Evolutionary conservation across 1,284 basidiomycete genomes (phyloP), one percentile per base, ranked within the genome.

Genomic region (Irpex sp.): DNA sequence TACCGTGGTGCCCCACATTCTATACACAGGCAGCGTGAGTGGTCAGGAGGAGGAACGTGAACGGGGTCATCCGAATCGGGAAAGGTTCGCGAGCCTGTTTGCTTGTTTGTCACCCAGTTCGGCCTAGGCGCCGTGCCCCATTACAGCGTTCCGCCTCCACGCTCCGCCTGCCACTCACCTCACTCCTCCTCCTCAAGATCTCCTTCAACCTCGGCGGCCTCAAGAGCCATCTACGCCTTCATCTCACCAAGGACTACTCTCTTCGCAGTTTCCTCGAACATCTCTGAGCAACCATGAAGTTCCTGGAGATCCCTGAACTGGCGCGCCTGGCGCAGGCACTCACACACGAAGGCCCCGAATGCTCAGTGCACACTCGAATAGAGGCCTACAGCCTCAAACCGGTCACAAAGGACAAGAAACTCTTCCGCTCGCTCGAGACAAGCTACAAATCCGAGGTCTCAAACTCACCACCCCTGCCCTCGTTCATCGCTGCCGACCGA

Each of bases 311-410:
- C 62, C 92, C 94, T 40, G 85, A 91, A 63, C 84, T 96, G 34
- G 86, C 89, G 26, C 85, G 85, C 62, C 86, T 97, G 63, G 91
- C 93, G 0, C 85, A 89, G 69, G 87, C 91, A n/a, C 87, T 97
- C 56, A 92, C 87, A 8, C 88, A 92, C 75, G 88, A 93, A 66
- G 91, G 93, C 4, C 88, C 93, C 58, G 96, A 97, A 78, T 94
- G 94, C 76, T 87, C 89, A 34, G 93, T 98, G 17, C 89, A 94
- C 75, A 96, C 94, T 47, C 88, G 96, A 69, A 89, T 99, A 75
- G 97, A 99, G 77, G 96, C 95, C 0, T 99, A 98, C 81, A 95
- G 93, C 70, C 97, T 95, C 86, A 99, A 99, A 84, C 92, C 96
- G 72, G 92, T 98, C 77, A 93, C 93, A 69, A 92, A 93, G 74